These are phyloP conservation scores for Paramyrothecium roridum DNA, from an alignment of 2,329 filamentous ascomycete genomes.

Conservation along the genomic window DNA sequence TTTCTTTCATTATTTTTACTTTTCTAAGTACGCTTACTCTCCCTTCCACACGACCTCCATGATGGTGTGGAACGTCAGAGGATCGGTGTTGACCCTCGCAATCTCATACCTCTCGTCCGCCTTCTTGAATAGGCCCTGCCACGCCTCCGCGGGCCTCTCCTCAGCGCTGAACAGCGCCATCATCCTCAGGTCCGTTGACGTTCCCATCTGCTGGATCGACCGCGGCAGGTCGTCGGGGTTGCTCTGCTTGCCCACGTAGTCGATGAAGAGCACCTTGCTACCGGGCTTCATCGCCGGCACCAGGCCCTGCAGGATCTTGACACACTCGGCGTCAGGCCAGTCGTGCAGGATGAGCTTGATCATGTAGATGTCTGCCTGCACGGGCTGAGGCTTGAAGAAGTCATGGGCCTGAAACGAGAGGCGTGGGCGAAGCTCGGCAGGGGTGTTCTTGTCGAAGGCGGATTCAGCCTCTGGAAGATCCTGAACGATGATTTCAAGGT, in stretches of 20 bases:
- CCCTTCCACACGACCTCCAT: slow-evolving; percentile 1
- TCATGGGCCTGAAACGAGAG: slow-evolving; percentile 33
- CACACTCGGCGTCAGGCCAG: slow-evolving; percentile 44
- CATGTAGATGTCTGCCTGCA: slow-evolving; percentile 46
- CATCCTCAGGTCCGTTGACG: slow-evolving; percentile 45
- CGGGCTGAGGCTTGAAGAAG: slow-evolving; percentile 34
- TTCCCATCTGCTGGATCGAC: slow-evolving; percentile 34
- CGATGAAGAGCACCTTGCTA: slow-evolving; percentile 32
- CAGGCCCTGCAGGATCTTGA: slow-evolving; percentile 37
- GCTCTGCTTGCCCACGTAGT: slow-evolving; percentile 32
- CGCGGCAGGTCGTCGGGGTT: slow-evolving; percentile 23
- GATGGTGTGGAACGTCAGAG: background rate
- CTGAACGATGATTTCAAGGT: slow-evolving; percentile 40
- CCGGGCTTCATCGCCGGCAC: slow-evolving; percentile 42
- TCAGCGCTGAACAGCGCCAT: slow-evolving; percentile 46
- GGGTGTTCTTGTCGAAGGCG: slow-evolving; percentile 30
- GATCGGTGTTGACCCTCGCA: background rate
- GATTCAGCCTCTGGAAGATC: slow-evolving; percentile 36
- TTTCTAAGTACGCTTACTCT: background rate
- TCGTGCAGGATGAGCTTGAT: slow-evolving; percentile 54
- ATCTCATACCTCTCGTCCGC: slow-evolving; percentile 32
- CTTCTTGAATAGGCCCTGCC: slow-evolving; percentile 38
- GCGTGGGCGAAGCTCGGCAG: slow-evolving; percentile 25
- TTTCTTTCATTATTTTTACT: too few relatives aligned
- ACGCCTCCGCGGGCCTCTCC: slow-evolving; percentile 43